A percentile compares a stretch with the other conserved stretches of the same genome.
phyloP scores from a whole-genome alignment of 2,329 filamentous ascomycete species.

The Trichoderma sp. region DNA sequence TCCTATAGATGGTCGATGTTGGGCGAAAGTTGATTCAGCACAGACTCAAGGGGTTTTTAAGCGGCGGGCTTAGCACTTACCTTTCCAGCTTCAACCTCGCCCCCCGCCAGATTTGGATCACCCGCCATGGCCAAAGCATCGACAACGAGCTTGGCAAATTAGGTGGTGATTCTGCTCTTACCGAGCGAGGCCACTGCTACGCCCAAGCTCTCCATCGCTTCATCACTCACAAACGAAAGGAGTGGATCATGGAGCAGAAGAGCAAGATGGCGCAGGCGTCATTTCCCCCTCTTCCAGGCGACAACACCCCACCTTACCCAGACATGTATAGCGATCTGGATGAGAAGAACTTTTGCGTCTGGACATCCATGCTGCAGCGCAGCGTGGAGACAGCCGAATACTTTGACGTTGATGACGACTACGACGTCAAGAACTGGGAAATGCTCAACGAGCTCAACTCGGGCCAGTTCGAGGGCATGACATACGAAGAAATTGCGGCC shows the following conservation, averaged over 20 bases:
- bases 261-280: slow-evolving; percentile 72
- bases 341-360: slow-evolving; percentile 93
- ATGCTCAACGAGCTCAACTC: slow-evolving; percentile 97
- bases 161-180: slow-evolving; percentile 84
- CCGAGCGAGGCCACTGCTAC: slow-evolving; percentile 75
- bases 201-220: slow-evolving; percentile 78
- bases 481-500: slow-evolving; percentile 84
- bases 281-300: slow-evolving; percentile 87
- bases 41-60: slow-evolving; percentile 86
- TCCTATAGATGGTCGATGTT: slow-evolving; percentile 84
- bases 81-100: slow-evolving; percentile 95
- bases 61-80: slow-evolving; percentile 89
- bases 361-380: slow-evolving; percentile 95
- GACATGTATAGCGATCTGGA: slow-evolving; percentile 69
- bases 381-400: slow-evolving; percentile 83
- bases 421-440: slow-evolving; percentile 95
- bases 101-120: slow-evolving; percentile 97
- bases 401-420: slow-evolving; percentile 89
- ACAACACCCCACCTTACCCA: slow-evolving; percentile 92
- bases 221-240: slow-evolving; percentile 73
- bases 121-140: slow-evolving; percentile 83
- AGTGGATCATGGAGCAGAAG: slow-evolving; percentile 81
- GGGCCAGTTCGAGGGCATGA: slow-evolving; percentile 90
- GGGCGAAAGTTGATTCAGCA: slow-evolving; percentile 91
- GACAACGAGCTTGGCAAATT: slow-evolving; percentile 89